Evolutionary conservation across 495 filamentous ascomycete species (phyloP).

Genomic region (Hypoxylon cercidicola): DNA sequence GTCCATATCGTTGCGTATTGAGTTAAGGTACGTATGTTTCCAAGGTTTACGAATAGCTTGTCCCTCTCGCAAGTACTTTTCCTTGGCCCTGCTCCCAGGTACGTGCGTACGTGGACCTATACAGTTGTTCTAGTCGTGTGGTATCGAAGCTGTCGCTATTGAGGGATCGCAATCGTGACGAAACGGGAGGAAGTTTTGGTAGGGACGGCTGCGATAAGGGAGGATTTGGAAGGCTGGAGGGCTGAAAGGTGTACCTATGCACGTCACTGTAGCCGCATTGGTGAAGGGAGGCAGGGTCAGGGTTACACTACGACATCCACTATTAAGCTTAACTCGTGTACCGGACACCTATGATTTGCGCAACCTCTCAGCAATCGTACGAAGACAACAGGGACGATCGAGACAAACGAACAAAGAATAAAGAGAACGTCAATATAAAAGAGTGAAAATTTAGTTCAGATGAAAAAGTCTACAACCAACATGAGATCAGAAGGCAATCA

Average conservation of each 20-base stretch:
- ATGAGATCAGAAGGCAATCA: too few species aligned
- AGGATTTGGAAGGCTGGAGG: constrained; percentile 23
- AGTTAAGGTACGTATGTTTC: background rate
- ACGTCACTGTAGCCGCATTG: constrained; percentile 44
- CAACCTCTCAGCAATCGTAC: too few species aligned
- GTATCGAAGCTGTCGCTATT: constrained; percentile 9
- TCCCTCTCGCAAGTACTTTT: constrained; percentile 6
- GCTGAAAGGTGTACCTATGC: constrained; percentile 12
- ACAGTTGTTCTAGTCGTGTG: constrained; percentile 4
- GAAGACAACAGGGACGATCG: too few species aligned
- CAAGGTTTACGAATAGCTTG: constrained; percentile 24
- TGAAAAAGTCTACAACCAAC: too few species aligned
- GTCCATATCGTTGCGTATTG: constrained; percentile 27
- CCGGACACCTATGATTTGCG: background rate
- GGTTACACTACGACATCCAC: constrained; percentile 14
- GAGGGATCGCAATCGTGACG: constrained; percentile 26
- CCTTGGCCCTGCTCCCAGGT: background rate
- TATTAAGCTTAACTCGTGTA: constrained; percentile 3
- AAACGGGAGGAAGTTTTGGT: constrained; percentile 11
- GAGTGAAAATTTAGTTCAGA: too few species aligned
- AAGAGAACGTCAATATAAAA: too few species aligned
- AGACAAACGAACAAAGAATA: too few species aligned
- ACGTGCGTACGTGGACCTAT: constrained; percentile 17
- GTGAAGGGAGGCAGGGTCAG: constrained; percentile 14
- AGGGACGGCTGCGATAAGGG: constrained; percentile 9